Base-by-base conservation (phyloP, 2,329 filamentous ascomycete species). In the Metarhizium sp. region DNA sequence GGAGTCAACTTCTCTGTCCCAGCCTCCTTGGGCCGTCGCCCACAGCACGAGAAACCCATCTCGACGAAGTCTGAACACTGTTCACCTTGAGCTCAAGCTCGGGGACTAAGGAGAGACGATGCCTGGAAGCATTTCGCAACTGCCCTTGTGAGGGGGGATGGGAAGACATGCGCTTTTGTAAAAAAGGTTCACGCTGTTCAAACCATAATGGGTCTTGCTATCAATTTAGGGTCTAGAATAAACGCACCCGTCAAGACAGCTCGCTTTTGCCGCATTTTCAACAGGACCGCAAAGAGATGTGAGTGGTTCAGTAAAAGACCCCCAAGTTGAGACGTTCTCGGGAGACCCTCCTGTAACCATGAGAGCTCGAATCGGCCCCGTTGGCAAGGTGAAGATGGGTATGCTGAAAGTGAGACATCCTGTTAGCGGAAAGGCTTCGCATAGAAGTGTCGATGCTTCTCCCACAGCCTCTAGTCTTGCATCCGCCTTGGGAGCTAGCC, bases 31-130 rank as follows among this genome's bases (percentile, higher is more conserved):
- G 14, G 20, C 29, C 51, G 43, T 36, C 20, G 34, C 16, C 29
- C 30, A 29, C 53, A 55, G 40, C 56, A 55, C 43, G 53, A 53
- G 4, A 48, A n/a, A 3, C 47, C 29, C 56, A 58, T 58, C 45
- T 40, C 18, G 25, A 34, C 48, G 43, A 56, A 11, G 6, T 18
- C 7, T 13, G 16, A 20, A 16, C 6, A 2, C 32, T 34, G 18
- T 5, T 45, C 42, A 25, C 16, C 16, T 45, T 25, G 42, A 45
- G 18, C 42, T 18, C 6, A 10, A 20, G n/a, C 18, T 6, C 42
- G 16, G n/a, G 42, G 1, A 45, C 18, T 5, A 45, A 2, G 6
- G 16, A 20, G 42, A 45, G 25, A 16, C 45, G 13, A 14, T 48
- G 25, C 45, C 25, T 30, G 4, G 45, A 30, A 48, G 25, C 25